Evolutionary conservation across 352 stramenopile species (phyloP).

Genomic region (Pythium rishiriense): DNA sequence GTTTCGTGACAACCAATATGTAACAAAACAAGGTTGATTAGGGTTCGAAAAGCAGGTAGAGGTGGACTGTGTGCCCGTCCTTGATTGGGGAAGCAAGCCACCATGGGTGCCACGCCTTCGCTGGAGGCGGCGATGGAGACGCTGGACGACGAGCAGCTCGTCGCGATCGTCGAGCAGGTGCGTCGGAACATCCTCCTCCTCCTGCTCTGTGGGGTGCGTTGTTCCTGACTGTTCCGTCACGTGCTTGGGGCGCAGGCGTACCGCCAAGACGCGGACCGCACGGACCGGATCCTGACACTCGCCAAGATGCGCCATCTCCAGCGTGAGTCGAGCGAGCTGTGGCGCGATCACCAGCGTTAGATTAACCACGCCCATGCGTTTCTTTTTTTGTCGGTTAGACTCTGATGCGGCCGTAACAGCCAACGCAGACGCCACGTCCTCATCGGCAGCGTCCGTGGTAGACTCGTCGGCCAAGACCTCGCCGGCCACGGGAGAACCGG

Average conservation of each 20-base stretch:
- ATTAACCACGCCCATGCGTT: no score
- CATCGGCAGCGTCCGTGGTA: background rate
- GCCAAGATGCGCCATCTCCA: conserved; percentile 47
- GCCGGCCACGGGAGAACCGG: background rate
- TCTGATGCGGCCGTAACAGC: background rate
- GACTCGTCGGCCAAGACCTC: background rate
- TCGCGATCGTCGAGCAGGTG: conserved; percentile 44
- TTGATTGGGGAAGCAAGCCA: background rate
- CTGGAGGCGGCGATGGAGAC: conserved; percentile 54
- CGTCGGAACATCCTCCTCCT: background rate
- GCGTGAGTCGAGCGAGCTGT: no score
- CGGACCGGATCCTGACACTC: conserved; percentile 47
- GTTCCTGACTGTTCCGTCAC: background rate
- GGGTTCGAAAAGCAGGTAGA: background rate
- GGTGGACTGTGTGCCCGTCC: background rate
- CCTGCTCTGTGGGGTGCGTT: background rate
- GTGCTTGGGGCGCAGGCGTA: conserved; percentile 40
- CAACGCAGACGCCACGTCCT: background rate
- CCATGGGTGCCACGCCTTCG: conserved; percentile 36
- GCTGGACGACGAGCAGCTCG: conserved; percentile 66
- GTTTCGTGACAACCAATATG: background rate
- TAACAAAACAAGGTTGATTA: background rate
- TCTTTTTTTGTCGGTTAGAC: no score
- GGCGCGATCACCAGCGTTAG: no score
- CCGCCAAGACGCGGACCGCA: conserved; percentile 44